Evolutionary conservation across 2,329 filamentous ascomycete genomes (phyloP).

Genomic region (Ceratocystiopsis minuta): DNA sequence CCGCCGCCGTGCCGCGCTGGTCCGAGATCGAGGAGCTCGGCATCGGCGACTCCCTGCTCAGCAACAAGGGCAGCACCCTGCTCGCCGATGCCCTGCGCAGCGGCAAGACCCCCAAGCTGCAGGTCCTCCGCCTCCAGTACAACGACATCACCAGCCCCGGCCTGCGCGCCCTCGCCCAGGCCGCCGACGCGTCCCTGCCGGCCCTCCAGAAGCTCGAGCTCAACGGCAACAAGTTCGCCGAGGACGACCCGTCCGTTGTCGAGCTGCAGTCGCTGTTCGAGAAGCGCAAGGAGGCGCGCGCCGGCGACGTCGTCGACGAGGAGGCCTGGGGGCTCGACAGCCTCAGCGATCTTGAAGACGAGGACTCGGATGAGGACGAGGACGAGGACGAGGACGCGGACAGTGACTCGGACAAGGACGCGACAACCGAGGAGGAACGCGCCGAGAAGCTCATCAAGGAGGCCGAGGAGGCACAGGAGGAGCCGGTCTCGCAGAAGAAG

Average conservation of each 20-base stretch:
- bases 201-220: conserved; percentile 72
- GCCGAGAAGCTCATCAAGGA: conserved; percentile 53
- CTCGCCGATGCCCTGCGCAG: conserved; percentile 55
- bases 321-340: conserved; percentile 74
- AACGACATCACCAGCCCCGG: conserved; percentile 78
- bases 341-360: conserved; percentile 68
- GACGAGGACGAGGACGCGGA: conserved; percentile 48
- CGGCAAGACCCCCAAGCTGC: conserved; percentile 61
- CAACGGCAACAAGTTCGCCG: conserved; percentile 87
- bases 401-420: conserved; percentile 29
- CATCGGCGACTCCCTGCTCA: conserved; percentile 73
- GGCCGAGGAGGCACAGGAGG: conserved; percentile 53
- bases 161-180: conserved; percentile 51
- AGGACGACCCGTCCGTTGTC: conserved; percentile 60
- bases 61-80: conserved; percentile 55
- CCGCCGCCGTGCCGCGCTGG: conserved; percentile 60
- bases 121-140: conserved; percentile 72
- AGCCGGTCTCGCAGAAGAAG: conserved; percentile 52
- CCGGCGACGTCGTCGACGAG: conserved; percentile 49
- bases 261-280: conserved; percentile 55
- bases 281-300: conserved; percentile 56
- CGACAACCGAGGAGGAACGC: conserved; percentile 37
- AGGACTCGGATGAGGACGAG: conserved; percentile 50
- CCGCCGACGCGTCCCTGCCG: conserved; percentile 51
- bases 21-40: conserved; percentile 61